These are phyloP conservation scores for Gnomoniopsis smithogilvyi DNA, from an alignment of 2,329 filamentous ascomycete species.

Conservation along the genomic window DNA sequence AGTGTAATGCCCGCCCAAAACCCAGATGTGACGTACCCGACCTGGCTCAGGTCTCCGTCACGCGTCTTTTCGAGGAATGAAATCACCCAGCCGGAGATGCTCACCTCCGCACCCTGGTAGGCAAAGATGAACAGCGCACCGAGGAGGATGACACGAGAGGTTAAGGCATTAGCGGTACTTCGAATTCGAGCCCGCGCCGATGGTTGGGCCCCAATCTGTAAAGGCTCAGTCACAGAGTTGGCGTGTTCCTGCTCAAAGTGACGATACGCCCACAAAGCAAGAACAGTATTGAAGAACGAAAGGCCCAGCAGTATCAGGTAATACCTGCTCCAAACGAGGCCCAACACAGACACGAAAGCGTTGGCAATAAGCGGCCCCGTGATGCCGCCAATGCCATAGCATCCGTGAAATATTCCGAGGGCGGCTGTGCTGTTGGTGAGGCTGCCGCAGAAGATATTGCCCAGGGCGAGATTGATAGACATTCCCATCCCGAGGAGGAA, in stretches of 20 bases:
- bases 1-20: constrained; percentile 74
- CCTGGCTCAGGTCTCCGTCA: constrained; percentile 63
- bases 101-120: constrained; percentile 83
- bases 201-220: constrained; percentile 20
- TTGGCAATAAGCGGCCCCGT: constrained; percentile 73
- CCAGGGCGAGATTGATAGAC: constrained; percentile 53
- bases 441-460: constrained; percentile 57
- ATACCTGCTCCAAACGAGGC: constrained; percentile 66
- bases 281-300: constrained; percentile 51
- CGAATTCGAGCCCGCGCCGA: constrained; percentile 25
- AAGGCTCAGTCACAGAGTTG: constrained; percentile 24
- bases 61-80: constrained; percentile 76
- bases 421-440: constrained; percentile 51
- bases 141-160: constrained; percentile 61
- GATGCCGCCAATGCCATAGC: constrained; percentile 64
- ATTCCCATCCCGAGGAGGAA: constrained; percentile 62
- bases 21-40: constrained; percentile 76
- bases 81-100: constrained; percentile 82
- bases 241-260: constrained; percentile 61
- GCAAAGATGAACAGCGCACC: constrained; percentile 80
- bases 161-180: constrained; percentile 46
- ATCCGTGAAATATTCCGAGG: constrained; percentile 64
- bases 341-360: constrained; percentile 58
- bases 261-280: constrained; percentile 66
- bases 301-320: constrained; percentile 66